Percentiles rank a stretch among this genome's conserved stretches.
phyloP scores from a whole-genome alignment of 2,329 filamentous ascomycete species.

The Alternaria sp. region DNA sequence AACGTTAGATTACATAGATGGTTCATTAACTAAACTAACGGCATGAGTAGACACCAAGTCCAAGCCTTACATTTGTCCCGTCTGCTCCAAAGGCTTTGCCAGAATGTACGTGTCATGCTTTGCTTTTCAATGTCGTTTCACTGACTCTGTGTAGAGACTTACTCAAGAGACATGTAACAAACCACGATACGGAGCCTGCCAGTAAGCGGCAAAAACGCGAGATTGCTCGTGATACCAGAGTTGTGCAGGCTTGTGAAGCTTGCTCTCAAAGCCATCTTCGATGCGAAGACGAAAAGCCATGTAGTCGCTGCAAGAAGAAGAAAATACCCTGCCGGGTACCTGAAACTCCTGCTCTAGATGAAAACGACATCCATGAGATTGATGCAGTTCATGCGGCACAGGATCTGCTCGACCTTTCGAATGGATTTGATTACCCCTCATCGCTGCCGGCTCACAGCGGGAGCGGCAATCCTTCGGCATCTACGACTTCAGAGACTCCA shows the following conservation, averaged over 20 bases:
- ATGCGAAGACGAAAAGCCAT: slow-evolving; percentile 65
- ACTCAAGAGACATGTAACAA: slow-evolving; percentile 61
- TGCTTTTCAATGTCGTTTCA: neutral
- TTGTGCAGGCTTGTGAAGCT: slow-evolving; percentile 60
- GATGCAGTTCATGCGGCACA: slow-evolving; percentile 43
- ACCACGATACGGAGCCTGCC: slow-evolving; percentile 51
- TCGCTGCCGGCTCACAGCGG: slow-evolving; percentile 15
- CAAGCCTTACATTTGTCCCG: slow-evolving; percentile 57
- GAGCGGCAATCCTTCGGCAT: slow-evolving; percentile 9
- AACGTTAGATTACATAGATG: neutral
- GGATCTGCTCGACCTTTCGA: slow-evolving; percentile 42
- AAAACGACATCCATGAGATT: slow-evolving; percentile 29
- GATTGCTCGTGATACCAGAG: slow-evolving; percentile 39
- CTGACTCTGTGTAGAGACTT: slow-evolving; percentile 52
- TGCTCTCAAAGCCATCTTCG: slow-evolving; percentile 63
- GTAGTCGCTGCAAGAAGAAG: slow-evolving; percentile 61
- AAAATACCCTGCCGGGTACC: slow-evolving; percentile 54
- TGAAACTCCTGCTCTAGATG: slow-evolving; percentile 22
- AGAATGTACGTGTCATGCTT: slow-evolving; percentile 48
- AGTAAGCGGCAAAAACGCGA: slow-evolving; percentile 39
- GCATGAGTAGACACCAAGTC: slow-evolving; percentile 49
- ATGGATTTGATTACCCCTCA: slow-evolving; percentile 32
- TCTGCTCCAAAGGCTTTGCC: slow-evolving; percentile 58
- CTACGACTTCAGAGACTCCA: slow-evolving; percentile 14
- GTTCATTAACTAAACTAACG: slow-evolving; percentile 17